Evolutionary conservation across 2,329 filamentous ascomycete species (phyloP), one percentile per base, ranked within the genome.

Genomic region (Nigrospora osmanthi): DNA sequence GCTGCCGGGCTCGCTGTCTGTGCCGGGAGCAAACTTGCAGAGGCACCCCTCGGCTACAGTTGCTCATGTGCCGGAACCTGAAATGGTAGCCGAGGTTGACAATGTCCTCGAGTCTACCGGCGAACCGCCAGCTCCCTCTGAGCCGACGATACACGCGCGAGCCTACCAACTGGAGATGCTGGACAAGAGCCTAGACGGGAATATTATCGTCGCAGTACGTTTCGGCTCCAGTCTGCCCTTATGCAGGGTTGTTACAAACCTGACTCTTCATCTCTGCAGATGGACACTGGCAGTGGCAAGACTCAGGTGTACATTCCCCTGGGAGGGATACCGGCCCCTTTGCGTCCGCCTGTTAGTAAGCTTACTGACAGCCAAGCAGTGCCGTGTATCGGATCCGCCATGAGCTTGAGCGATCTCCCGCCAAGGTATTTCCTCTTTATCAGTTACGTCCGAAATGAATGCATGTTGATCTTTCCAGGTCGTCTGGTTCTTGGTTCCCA

Each of bases 231-330:
- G 19, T 6, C 6, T 23, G 19, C 19, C 6, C 19, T 6, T 23
- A 6, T 28, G 5, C 23, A 4, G 23, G 23, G 23, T 10, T 10
- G 7, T 28, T 2, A 10, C 10, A 7, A 28, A 28, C 6, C 23
- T 28, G 23, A 28, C 23, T 28, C 6, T 10, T 28, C 10, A 7
- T 2, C 23, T 28, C 23, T 23, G 32, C 44, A 64, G 83, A 89
- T 89, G 85, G 85, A 87, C 49, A 90, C 86, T 0, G 86, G 86
- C 1, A 87, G 78, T 51, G 86, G 86, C 2, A 90, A 90, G 60
- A 89, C 86, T 3, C 81, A 85, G 52, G 77, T 89, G 84, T 87
- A 73, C 64, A 75, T 63, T 28, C 23, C 23, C 23, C 23, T 28
- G 10, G 2, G 23, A 10, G 9, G 10, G 5, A 28, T 28, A 11